phyloP scores from a whole-genome alignment of 2,329 filamentous ascomycete genomes.

The Celoporthe dispersa region DNA sequence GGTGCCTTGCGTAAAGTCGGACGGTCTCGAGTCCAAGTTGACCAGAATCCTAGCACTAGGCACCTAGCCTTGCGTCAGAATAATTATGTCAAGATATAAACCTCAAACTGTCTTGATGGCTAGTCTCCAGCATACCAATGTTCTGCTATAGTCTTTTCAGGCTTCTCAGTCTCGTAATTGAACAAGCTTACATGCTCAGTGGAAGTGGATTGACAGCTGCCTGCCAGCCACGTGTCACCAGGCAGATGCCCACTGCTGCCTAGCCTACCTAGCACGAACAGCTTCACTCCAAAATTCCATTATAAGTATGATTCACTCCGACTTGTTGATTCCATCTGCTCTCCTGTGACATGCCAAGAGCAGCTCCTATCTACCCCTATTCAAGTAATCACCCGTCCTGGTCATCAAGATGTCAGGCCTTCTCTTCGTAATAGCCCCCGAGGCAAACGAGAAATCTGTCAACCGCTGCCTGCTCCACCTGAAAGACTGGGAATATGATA shows the following conservation, averaged over 20 bases:
- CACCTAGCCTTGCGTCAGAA: too few relatives aligned
- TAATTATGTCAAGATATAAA: neutral
- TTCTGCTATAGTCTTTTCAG: neutral
- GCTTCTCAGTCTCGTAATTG: neutral
- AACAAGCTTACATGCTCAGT: neutral
- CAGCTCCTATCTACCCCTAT: too few relatives aligned
- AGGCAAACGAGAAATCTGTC: neutral
- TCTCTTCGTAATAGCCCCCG: neutral
- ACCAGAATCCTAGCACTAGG: too few relatives aligned
- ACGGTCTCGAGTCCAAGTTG: too few relatives aligned
- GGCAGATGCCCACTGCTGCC: neutral
- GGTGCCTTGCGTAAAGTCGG: too few relatives aligned
- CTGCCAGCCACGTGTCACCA: neutral
- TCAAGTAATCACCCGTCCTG: neutral
- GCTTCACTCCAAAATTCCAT: neutral
- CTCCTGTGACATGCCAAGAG: too few relatives aligned
- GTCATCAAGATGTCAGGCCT: neutral
- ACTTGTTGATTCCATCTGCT: too few relatives aligned
- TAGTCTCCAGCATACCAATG: neutral
- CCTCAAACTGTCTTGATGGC: neutral
- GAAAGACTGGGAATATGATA: neutral
- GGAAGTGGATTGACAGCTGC: neutral
- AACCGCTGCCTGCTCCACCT: neutral
- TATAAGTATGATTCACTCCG: too few relatives aligned
- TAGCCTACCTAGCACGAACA: neutral